phyloP scores from a whole-genome alignment of 1,284 basidiomycete species.

The Pyrrhoderma noxium region DNA sequence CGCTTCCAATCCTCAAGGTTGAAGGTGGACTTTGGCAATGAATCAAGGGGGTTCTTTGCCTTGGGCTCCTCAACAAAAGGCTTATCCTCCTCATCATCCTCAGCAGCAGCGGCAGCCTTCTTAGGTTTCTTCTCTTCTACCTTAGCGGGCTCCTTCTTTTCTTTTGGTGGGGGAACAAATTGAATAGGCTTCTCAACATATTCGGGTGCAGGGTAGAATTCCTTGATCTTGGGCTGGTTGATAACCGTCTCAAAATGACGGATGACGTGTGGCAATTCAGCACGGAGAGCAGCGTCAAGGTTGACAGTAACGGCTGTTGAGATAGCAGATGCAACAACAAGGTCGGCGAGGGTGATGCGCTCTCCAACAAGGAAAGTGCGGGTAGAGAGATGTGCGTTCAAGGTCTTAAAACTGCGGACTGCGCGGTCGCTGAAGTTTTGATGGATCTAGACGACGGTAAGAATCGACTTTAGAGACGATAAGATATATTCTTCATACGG shows the following conservation, averaged over 20 bases:
- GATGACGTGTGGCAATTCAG: constrained; percentile 68
- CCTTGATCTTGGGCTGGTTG: constrained; percentile 73
- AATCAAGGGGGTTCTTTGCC: constrained; percentile 91
- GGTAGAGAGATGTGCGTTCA: constrained; percentile 70
- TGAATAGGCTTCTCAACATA: constrained; percentile 69
- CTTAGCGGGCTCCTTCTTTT: constrained; percentile 58
- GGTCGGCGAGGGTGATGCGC: constrained; percentile 90
- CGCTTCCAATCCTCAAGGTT: constrained; percentile 99
- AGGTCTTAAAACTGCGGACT: constrained; percentile 48
- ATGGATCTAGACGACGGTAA: constrained; percentile 46
- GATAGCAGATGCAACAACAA: constrained; percentile 60
- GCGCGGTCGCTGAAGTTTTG: constrained; percentile 44
- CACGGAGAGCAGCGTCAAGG: constrained; percentile 60
- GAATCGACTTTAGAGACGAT: not conserved
- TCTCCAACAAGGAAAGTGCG: constrained; percentile 92
- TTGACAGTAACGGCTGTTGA: constrained; percentile 41
- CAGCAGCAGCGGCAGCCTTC: constrained; percentile 66
- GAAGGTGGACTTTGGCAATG: constrained; percentile 85
- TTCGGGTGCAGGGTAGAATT: constrained; percentile 52
- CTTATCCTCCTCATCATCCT: constrained; percentile 64
- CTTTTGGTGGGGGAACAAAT: constrained; percentile 70
- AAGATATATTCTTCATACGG: constrained; percentile 33
- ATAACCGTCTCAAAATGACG: constrained; percentile 81
- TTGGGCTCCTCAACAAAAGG: constrained; percentile 62
- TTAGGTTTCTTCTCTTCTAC: constrained; percentile 45